Conservation (phyloP, 192 early-diverging fungal species). For the Diversispora epigaea region DNA sequence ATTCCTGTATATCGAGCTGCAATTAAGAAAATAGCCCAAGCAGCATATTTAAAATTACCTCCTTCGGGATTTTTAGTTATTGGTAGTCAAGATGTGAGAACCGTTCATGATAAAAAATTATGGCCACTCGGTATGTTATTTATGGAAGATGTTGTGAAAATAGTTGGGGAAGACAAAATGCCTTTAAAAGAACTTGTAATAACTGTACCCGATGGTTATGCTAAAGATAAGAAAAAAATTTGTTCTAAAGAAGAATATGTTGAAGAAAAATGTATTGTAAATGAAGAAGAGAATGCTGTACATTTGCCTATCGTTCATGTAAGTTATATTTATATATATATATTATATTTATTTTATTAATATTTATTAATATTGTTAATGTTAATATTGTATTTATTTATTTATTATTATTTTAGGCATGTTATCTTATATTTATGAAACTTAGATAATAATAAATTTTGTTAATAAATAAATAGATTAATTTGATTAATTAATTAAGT, state of each 20-base stretch:
- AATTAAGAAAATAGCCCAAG: constrained; percentile 60
- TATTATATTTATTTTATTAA: constrained; percentile 6
- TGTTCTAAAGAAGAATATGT: constrained; percentile 33
- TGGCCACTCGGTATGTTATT: constrained; percentile 76
- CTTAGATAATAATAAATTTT: constrained; percentile 34
- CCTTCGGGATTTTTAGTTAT: constrained; percentile 65
- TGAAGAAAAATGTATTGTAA: constrained; percentile 43
- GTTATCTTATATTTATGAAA: constrained; percentile 49
- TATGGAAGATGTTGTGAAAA: constrained; percentile 68
- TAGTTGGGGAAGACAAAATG: constrained; percentile 49
- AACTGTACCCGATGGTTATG: constrained; percentile 66
- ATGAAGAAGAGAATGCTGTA: constrained; percentile 36
- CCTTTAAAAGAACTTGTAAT: constrained; percentile 66
- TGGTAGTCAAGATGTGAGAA: constrained; percentile 70
- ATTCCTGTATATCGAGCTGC: constrained; percentile 61
- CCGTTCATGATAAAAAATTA: constrained; percentile 55
- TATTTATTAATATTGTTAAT: neutral
- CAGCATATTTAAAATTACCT: constrained; percentile 56
- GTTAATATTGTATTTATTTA: neutral
- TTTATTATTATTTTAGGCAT: constrained; percentile 35
- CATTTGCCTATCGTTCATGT: constrained; percentile 63
- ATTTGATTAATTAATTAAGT: too few relatives aligned
- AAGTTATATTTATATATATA: constrained; percentile 29
- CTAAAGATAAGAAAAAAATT: constrained; percentile 51
- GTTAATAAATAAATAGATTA: too few relatives aligned